Evolutionary conservation across 2,329 filamentous ascomycete species (phyloP).

Genomic region (Elsinoe fawcettii): DNA sequence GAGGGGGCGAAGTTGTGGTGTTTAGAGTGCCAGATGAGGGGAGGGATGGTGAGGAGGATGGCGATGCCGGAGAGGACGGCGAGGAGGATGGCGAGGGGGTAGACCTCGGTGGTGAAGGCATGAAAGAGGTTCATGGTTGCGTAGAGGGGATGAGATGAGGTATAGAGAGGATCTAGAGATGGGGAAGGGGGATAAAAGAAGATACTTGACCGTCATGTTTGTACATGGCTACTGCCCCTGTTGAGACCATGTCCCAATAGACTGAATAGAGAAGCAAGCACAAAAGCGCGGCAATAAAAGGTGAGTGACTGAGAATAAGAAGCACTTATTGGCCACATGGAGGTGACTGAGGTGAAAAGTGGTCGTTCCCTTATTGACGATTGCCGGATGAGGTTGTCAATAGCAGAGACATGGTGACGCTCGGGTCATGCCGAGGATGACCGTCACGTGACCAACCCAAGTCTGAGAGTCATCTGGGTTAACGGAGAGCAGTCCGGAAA

Average conservation of each 20-base stretch:
- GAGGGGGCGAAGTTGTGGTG: conserved; percentile 55
- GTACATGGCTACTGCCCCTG: background rate
- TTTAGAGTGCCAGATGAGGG: conserved; percentile 52
- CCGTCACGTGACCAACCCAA: background rate
- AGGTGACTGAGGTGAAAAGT: background rate
- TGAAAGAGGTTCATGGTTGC: background rate
- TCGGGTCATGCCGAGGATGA: background rate
- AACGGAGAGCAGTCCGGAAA: background rate
- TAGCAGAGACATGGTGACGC: conserved; percentile 13
- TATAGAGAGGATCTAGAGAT: background rate
- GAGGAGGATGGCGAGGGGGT: conserved; percentile 35
- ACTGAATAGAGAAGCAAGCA: background rate
- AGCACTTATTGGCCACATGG: background rate
- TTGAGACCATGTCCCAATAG: background rate
- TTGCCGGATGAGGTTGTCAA: conserved; percentile 19
- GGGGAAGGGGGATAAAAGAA: background rate
- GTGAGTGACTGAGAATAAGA: background rate
- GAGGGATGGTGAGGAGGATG: conserved; percentile 47
- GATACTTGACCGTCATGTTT: background rate
- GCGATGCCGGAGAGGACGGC: conserved; percentile 44
- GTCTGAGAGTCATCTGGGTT: too few relatives aligned
- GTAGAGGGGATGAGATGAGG: background rate
- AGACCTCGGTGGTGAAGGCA: conserved; percentile 19
- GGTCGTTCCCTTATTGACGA: conserved; percentile 2
- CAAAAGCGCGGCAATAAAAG: background rate